A percentile compares a stretch with the other conserved stretches of the same genome.
Evolutionary conservation across 306 rosid genomes (phyloP).

Genomic region (Cicer arietinum): DNA sequence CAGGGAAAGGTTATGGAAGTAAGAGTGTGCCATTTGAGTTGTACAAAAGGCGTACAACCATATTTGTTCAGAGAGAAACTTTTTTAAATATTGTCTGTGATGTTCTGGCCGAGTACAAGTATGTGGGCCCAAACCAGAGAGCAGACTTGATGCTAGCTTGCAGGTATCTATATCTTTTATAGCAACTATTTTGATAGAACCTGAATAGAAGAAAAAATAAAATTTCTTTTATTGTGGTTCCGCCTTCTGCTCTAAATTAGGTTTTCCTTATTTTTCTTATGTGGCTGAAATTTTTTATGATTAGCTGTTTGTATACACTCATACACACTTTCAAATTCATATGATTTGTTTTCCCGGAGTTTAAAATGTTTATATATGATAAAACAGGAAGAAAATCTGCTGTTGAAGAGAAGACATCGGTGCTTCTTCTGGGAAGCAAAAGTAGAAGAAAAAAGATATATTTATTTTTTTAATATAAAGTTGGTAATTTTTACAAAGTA

Average conservation of each 20-base stretch:
- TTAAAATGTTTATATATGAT: neutral
- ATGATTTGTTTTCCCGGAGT: neutral
- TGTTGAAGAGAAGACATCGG: neutral
- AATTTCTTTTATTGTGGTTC: neutral
- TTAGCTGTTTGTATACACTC: neutral
- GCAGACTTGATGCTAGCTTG: constrained; percentile 82
- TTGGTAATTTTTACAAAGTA: neutral
- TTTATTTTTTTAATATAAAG: neutral
- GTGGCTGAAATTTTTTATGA: constrained; percentile 20
- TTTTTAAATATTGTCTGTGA: constrained; percentile 83
- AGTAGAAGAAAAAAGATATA: neutral
- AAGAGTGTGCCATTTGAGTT: constrained; percentile 72
- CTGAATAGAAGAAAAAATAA: neutral
- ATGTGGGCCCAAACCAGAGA: constrained; percentile 94
- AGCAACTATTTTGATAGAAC: constrained; percentile 28
- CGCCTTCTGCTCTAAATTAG: constrained; percentile 8
- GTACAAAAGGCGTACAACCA: constrained; percentile 81
- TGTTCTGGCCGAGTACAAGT: constrained; percentile 86
- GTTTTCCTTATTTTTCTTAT: constrained; percentile 29
- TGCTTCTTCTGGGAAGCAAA: neutral
- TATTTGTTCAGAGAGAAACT: constrained; percentile 63
- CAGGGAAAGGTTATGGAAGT: constrained; percentile 50
- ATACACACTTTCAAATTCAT: neutral
- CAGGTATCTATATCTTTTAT: constrained; percentile 64
- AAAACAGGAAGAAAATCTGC: neutral